A percentile compares a stretch with the other conserved stretches of the same genome.
Conservation (phyloP, 2,329 filamentous ascomycete species). For the Alternaria sp. region DNA sequence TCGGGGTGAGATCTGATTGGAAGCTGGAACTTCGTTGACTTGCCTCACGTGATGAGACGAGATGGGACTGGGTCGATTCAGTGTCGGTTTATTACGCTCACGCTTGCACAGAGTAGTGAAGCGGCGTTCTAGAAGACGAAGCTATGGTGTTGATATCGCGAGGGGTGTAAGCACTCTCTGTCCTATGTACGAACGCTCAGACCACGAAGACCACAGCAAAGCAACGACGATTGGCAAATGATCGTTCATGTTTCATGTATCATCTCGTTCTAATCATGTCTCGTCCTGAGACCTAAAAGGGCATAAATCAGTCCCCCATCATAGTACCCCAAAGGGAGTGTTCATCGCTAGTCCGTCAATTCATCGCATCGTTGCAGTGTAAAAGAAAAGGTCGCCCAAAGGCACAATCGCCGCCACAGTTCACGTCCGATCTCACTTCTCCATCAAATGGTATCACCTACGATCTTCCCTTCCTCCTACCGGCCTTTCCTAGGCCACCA, state of each 20-base stretch:
- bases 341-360: background rate
- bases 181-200: background rate
- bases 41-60: background rate
- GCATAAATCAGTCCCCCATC: background rate
- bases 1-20: background rate
- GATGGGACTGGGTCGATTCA: background rate
- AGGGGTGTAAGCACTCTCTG: background rate
- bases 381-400: background rate
- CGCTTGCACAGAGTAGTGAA: background rate
- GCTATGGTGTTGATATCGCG: background rate
- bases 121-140: background rate
- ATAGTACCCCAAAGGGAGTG: background rate
- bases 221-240: background rate
- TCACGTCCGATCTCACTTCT: background rate
- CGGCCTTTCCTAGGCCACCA: conserved; percentile 21
- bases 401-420: background rate
- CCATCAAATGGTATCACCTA: background rate
- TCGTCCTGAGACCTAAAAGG: background rate
- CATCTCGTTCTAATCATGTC: background rate
- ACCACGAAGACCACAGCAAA: background rate
- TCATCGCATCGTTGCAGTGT: background rate
- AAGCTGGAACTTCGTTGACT: fast-evolving
- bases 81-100: background rate
- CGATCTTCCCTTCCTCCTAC: conserved; percentile 27
- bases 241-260: background rate